Percentiles rank a stretch among this genome's conserved stretches.
Conservation (phyloP, 306 rosid genomes). For the Sophora flavescens region DNA sequence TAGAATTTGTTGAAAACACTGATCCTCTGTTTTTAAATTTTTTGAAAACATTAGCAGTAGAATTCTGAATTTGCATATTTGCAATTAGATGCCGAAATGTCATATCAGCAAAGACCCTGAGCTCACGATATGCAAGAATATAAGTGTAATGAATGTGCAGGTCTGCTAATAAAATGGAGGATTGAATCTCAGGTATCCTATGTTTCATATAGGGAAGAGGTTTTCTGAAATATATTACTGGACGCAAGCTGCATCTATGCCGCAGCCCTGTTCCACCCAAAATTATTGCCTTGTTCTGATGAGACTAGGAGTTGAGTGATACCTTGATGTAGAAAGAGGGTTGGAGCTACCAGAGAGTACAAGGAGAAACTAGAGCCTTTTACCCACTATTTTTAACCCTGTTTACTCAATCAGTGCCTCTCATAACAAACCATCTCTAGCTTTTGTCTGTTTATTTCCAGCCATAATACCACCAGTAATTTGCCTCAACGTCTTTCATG, state of each 20-base stretch:
- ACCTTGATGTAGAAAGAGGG: neutral
- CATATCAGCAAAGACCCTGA: neutral
- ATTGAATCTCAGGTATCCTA: neutral
- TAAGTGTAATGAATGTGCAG: neutral
- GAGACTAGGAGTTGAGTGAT: neutral
- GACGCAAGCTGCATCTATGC: slow-evolving; percentile 22
- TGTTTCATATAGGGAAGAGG: neutral
- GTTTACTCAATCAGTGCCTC: neutral
- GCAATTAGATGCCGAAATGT: neutral
- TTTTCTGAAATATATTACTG: slow-evolving; percentile 6
- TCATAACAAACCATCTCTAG: neutral
- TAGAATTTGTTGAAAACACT: slow-evolving; percentile 16
- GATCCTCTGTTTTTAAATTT: neutral
- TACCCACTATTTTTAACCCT: neutral
- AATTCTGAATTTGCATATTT: slow-evolving; percentile 22
- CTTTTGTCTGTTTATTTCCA: neutral
- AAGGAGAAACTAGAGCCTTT: neutral
- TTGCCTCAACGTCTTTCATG: neutral
- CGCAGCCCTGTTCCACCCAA: slow-evolving; percentile 7
- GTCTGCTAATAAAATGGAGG: neutral
- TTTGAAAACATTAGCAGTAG: neutral
- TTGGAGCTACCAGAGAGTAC: neutral
- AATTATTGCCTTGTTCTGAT: neutral
- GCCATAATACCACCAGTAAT: neutral
- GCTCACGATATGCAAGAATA: slow-evolving; percentile 27